Percentiles rank a stretch among this genome's conserved stretches.
Evolutionary conservation across 75 land plant species (phyloP).

Genomic region (Azolla pinnata): DNA sequence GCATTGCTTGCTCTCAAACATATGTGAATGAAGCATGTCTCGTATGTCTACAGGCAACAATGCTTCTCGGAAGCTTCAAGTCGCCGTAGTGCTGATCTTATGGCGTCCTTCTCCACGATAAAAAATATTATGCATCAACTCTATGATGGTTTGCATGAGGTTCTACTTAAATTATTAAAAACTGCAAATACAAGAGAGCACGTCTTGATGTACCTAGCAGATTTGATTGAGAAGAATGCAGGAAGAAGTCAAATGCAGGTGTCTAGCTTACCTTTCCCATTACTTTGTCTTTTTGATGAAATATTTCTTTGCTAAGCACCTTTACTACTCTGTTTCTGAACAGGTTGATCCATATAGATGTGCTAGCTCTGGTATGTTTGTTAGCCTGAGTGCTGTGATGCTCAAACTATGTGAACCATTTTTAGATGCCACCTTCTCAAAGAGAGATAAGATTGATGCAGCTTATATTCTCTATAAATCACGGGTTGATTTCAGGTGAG

Average conservation of each 20-base stretch:
- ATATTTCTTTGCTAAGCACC: too few relatives aligned
- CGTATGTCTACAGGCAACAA: constrained; percentile 42
- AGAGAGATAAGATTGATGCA: constrained; percentile 78
- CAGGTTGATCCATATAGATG: constrained; percentile 72
- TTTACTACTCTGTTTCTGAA: constrained; percentile 7
- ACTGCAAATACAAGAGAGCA: constrained; percentile 55
- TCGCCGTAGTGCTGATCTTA: constrained; percentile 68
- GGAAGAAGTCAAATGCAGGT: constrained; percentile 83
- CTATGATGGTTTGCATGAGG: constrained; percentile 72
- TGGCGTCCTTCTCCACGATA: constrained; percentile 79
- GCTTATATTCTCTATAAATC: constrained; percentile 52
- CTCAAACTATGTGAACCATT: constrained; percentile 90
- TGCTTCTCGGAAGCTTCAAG: constrained; percentile 79
- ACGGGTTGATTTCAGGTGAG: constrained; percentile 71
- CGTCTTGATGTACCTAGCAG: constrained; percentile 75
- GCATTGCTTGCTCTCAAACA: neutral
- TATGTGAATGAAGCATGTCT: neutral
- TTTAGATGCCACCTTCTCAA: constrained; percentile 57
- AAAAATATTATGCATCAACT: constrained; percentile 78
- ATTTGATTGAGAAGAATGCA: constrained; percentile 66
- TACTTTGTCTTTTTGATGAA: too few relatives aligned
- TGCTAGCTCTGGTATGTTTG: constrained; percentile 90
- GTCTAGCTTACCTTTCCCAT: neutral
- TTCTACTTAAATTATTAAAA: constrained; percentile 51
- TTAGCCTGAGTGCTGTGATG: constrained; percentile 94